A percentile compares a stretch with the other conserved stretches of the same genome.
Evolutionary conservation across 371 early-diverging fungal species (phyloP).

Genomic region (Mortierella polycephala): DNA sequence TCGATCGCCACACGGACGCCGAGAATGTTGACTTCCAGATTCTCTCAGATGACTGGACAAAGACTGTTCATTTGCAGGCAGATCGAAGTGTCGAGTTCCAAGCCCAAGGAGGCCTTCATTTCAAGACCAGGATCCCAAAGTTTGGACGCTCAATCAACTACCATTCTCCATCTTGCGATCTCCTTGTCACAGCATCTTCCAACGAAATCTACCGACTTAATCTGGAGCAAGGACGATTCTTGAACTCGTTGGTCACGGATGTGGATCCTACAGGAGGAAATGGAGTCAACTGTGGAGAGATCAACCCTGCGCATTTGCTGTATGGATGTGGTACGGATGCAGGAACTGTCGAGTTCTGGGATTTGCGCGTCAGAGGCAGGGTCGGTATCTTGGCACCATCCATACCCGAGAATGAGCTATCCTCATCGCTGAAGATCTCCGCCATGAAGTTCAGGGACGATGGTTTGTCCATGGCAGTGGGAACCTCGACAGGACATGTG

Average conservation of each 20-base stretch:
- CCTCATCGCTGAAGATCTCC: constrained; percentile 71
- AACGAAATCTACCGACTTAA: constrained; percentile 94
- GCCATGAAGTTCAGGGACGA: constrained; percentile 85
- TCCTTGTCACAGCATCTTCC: constrained; percentile 86
- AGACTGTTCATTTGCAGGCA: constrained; percentile 90
- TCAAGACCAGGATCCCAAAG: constrained; percentile 95
- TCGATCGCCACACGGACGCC: constrained; percentile 96
- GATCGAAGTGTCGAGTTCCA: constrained; percentile 98
- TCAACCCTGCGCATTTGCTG: constrained; percentile 94
- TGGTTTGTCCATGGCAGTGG: constrained; percentile 92
- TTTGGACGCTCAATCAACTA: constrained; percentile 95
- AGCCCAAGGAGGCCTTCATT: constrained; percentile 95
- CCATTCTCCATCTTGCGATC: constrained; percentile 92
- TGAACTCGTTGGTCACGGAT: constrained; percentile 83
- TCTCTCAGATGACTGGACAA: constrained; percentile 98
- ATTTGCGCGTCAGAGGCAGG: constrained; percentile 82
- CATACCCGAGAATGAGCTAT: constrained; percentile 60
- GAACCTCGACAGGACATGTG: constrained; percentile 92
- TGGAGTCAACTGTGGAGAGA: constrained; percentile 84
- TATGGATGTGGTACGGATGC: constrained; percentile 91
- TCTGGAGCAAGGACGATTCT: constrained; percentile 95
- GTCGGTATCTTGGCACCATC: constrained; percentile 75
- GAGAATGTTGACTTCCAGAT: constrained; percentile 95
- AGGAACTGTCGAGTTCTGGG: constrained; percentile 95
- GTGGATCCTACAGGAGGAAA: constrained; percentile 57